Evolutionary conservation across 169 alveolate genomes (phyloP).

Genomic region (Cystoisospora suis): DNA sequence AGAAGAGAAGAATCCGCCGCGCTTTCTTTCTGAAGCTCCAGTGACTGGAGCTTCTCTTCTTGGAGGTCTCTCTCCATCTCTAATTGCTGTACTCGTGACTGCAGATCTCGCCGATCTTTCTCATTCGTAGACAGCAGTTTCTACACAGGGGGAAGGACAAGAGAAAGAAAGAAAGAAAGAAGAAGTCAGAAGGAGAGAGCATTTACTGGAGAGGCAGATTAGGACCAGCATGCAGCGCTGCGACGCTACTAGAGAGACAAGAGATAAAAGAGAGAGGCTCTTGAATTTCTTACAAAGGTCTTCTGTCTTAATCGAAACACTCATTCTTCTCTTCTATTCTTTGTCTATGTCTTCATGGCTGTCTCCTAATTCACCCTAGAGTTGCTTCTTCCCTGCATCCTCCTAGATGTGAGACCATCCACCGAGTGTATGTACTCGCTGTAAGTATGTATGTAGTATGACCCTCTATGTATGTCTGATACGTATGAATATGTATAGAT

Average conservation of each 20-base stretch:
- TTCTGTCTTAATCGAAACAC: too few relatives aligned
- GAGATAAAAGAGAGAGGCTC: neutral
- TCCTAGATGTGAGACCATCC: too few relatives aligned
- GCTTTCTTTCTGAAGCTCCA: neutral
- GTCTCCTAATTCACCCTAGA: too few relatives aligned
- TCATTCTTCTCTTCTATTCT: too few relatives aligned
- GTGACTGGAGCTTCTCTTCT: neutral
- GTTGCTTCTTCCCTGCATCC: too few relatives aligned
- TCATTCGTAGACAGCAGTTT: neutral
- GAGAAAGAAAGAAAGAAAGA: neutral
- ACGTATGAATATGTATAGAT: neutral
- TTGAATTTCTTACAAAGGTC: neutral
- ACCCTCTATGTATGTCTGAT: neutral
- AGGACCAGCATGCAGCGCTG: neutral
- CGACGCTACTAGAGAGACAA: neutral
- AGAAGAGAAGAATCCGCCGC: neutral
- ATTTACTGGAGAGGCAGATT: neutral
- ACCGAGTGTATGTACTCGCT: too few relatives aligned
- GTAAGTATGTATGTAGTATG: neutral
- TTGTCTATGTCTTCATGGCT: too few relatives aligned
- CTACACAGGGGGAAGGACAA: neutral
- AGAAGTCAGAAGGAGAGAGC: neutral
- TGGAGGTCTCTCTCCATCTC: neutral
- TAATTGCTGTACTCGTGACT: neutral
- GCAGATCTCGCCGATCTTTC: neutral